Conservation (phyloP, 1,284 basidiomycete genomes). For the Amylostereum areolatum region DNA sequence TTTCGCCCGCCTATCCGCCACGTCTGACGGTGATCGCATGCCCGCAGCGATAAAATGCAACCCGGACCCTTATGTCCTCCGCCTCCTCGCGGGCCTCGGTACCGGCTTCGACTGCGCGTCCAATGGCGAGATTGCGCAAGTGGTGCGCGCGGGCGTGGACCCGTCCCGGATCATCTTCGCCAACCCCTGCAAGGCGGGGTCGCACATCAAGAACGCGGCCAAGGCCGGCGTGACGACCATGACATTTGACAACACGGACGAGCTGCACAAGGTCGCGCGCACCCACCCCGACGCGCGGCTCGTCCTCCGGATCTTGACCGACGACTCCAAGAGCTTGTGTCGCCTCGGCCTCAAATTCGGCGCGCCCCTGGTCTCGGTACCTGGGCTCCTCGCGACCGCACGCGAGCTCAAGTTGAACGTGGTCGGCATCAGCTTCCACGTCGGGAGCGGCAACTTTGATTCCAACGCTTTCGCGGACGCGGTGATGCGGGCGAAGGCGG, state of each 20-base stretch:
- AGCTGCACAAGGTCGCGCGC: slow-evolving; percentile 92
- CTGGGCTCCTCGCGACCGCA: slow-evolving; percentile 76
- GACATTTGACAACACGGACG: slow-evolving; percentile 98
- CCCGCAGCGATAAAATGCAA: slow-evolving; percentile 89
- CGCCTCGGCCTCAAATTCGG: slow-evolving; percentile 96
- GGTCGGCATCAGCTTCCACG: slow-evolving; percentile 96
- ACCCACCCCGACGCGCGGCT: slow-evolving; percentile 82
- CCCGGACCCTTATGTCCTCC: slow-evolving; percentile 91
- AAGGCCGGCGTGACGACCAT: slow-evolving; percentile 81
- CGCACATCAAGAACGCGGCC: slow-evolving; percentile 86
- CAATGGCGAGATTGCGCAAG: slow-evolving; percentile 85
- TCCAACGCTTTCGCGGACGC: slow-evolving; percentile 88
- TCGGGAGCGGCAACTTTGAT: slow-evolving; percentile 96
- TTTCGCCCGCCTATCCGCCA: slow-evolving; percentile 7
- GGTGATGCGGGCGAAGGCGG: slow-evolving; percentile 73
- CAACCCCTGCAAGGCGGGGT: slow-evolving; percentile 97
- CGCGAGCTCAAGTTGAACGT: slow-evolving; percentile 80
- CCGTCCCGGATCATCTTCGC: slow-evolving; percentile 92
- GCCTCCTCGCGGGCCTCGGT: slow-evolving; percentile 85
- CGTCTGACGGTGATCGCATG: background rate
- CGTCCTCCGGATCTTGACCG: slow-evolving; percentile 92
- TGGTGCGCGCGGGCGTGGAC: slow-evolving; percentile 71
- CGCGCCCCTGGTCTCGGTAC: slow-evolving; percentile 83
- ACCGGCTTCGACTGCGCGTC: slow-evolving; percentile 99
- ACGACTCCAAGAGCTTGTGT: slow-evolving; percentile 94